These are phyloP conservation scores for Lablab purpureus DNA, from an alignment of 306 rosid genomes.

Conservation along the genomic window DNA sequence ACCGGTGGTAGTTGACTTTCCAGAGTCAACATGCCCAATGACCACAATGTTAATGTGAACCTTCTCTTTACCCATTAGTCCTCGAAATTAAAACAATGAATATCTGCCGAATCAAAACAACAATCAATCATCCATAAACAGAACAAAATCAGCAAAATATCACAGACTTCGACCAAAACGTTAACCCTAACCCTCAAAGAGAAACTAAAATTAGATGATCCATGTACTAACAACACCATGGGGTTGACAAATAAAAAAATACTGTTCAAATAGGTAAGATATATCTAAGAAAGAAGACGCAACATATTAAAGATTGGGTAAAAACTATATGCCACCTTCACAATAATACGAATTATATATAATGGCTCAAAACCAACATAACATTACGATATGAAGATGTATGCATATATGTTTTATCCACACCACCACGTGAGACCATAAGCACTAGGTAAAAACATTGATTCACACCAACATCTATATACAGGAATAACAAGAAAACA, in stretches of 20 bases:
- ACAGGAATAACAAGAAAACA: neutral
- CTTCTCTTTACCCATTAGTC: slow-evolving; percentile 83
- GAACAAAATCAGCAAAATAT: neutral
- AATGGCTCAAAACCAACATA: neutral
- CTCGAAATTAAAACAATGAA: neutral
- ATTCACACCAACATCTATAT: too few relatives aligned
- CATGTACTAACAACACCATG: neutral
- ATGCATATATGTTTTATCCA: too few relatives aligned
- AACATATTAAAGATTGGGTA: neutral
- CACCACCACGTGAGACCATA: neutral
- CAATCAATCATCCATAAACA: neutral
- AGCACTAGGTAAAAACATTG: too few relatives aligned
- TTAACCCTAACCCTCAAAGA: too few relatives aligned
- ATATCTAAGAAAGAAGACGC: neutral
- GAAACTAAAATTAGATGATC: neutral
- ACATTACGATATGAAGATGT: neutral
- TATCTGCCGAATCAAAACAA: neutral
- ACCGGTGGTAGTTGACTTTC: slow-evolving; percentile 91
- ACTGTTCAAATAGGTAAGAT: neutral
- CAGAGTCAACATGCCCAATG: slow-evolving; percentile 95
- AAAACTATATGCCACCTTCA: neutral
- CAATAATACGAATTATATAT: neutral
- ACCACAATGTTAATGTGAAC: slow-evolving; percentile 91
- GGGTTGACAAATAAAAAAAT: neutral
- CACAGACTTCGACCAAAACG: neutral